Base-by-base conservation (phyloP, 495 filamentous ascomycete genomes). In the Emericellopsis terricola region DNA sequence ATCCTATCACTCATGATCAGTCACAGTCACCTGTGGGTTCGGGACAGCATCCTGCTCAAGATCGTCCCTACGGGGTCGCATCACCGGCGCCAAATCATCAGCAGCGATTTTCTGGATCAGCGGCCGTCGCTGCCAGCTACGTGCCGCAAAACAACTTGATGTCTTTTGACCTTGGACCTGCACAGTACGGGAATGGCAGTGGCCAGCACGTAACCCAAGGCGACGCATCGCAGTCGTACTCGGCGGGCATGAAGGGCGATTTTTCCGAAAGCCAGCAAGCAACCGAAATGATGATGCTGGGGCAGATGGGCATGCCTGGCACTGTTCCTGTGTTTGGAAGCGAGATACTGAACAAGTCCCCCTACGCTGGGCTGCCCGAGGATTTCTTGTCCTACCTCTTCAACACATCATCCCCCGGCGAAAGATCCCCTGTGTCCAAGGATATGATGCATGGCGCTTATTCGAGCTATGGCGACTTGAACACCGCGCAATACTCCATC, bases 371-470 rank as follows among this genome's bases (percentile, higher is more conserved):
- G 13, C 82, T 93, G 59, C 77, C 82, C 6, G 87, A 93, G 44
- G 85, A 92, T 50, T 94, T 94, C 51, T 74, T 87, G 20, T 79
- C 80, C 13, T 94, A 81, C 66, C 59, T 94, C 15, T 93, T 96
- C 57, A 87, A 79, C 47, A 80, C 78, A 2, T n/a, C n/a, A n/a
- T 43, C 57, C 23, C 51, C 50, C 5, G 52, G 52, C 11, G 49
- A 56, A 19, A 49, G 47, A 9, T 64, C 62, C 3, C 61, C 61
- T 16, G 47, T 64, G 39, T 47, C 48, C 16, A 56, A 56, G 23
- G 23, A 26, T 17, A 51, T 68, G 28, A 53, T 67, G 38, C 50
- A 55, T n/a, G 62, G 57, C 35, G 55, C 54, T 28, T 60, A 60
- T 31, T 50, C 52, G 38, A 68, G 64, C 44, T 71, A 68, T 42